Percentiles rank a stretch among this genome's conserved stretches.
Conservation (phyloP, 163 green algal species). For the Volvox carteri region DNA sequence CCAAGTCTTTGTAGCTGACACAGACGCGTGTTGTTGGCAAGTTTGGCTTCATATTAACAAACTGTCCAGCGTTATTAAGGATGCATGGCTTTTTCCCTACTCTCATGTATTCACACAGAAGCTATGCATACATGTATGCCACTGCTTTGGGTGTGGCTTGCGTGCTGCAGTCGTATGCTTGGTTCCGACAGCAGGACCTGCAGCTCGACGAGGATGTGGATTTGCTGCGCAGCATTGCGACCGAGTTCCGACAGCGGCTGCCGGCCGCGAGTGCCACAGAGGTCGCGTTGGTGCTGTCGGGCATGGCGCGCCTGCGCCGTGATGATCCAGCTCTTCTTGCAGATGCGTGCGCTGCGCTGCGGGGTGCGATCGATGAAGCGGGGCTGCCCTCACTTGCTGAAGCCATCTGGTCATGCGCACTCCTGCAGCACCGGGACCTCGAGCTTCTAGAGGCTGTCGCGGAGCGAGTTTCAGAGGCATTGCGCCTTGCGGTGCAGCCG, state of each 20-base stretch:
- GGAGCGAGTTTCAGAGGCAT: slow-evolving; percentile 7
- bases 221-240: slow-evolving; percentile 18
- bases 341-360: slow-evolving; percentile 8
- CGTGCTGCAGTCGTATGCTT: slow-evolving; percentile 25
- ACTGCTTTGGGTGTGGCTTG: background rate
- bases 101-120: too few species aligned
- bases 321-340: background rate
- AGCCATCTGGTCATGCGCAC: slow-evolving; percentile 14
- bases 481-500: background rate
- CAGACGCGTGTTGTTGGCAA: too few species aligned
- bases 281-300: slow-evolving; percentile 13
- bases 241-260: slow-evolving; percentile 12
- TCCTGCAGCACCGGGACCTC: slow-evolving; percentile 26
- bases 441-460: slow-evolving; percentile 17
- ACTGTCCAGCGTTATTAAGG: too few species aligned
- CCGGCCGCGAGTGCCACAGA: background rate
- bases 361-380: background rate
- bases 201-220: slow-evolving; percentile 47
- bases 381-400: slow-evolving; percentile 25
- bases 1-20: too few species aligned
- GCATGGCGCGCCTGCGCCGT: slow-evolving; percentile 33
- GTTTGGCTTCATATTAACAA: too few species aligned
- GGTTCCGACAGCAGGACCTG: slow-evolving; percentile 33
- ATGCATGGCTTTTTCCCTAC: too few species aligned
- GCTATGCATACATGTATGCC: too few species aligned